Percentiles rank a stretch among this genome's conserved stretches.
phyloP scores from a whole-genome alignment of 805 yeast species.

The Nakazawaea ernobii region DNA sequence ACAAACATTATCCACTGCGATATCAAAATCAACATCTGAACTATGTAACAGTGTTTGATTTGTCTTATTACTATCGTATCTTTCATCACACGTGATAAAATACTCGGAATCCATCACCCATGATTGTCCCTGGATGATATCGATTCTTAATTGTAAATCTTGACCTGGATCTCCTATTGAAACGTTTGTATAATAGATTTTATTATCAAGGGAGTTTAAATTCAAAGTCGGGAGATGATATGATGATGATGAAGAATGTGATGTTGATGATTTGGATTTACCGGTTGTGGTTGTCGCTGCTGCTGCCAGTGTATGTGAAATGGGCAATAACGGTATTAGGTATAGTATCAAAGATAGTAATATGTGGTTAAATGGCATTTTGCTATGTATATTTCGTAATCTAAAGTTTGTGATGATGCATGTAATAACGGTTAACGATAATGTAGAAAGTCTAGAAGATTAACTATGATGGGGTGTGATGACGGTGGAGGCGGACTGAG shows the following conservation, averaged over 20 bases:
- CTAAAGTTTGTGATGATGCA: too few species aligned
- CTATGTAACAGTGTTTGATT: slow-evolving; percentile 2
- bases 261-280: neutral
- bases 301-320: neutral
- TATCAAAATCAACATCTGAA: neutral
- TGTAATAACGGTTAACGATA: too few species aligned
- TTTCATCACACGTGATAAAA: slow-evolving; percentile 18
- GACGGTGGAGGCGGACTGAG: too few species aligned
- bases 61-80: neutral
- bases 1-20: slow-evolving; percentile 13
- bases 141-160: slow-evolving; percentile 21
- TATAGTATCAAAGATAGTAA: neutral
- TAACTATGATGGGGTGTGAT: too few species aligned
- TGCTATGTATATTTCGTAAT: too few species aligned
- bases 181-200: slow-evolving; percentile 20
- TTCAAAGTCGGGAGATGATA: slow-evolving; percentile 6
- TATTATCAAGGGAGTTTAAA: neutral
- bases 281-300: neutral
- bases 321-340: neutral
- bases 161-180: slow-evolving; percentile 21
- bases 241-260: neutral
- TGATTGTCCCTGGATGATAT: slow-evolving; percentile 20
- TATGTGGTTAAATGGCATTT: neutral
- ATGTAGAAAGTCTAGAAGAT: too few species aligned
- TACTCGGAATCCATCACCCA: slow-evolving; percentile 24